phyloP scores from a whole-genome alignment of 2,329 filamentous ascomycete genomes.

The Ceratocystis smalleyi region DNA sequence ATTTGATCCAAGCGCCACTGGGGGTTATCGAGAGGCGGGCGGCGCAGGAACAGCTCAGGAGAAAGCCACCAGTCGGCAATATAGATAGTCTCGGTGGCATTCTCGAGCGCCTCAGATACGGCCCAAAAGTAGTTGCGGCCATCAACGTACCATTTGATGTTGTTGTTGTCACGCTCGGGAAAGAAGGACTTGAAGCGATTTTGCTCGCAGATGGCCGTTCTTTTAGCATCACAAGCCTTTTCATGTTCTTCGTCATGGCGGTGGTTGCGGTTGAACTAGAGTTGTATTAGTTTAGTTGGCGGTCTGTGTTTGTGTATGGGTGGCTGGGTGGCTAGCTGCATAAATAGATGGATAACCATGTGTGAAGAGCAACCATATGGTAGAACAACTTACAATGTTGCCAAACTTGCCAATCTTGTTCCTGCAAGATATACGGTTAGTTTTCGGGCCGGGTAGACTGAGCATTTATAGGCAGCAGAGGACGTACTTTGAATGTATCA shows the following conservation, averaged over 20 bases:
- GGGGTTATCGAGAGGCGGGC: constrained; percentile 68
- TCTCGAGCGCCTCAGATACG: constrained; percentile 76
- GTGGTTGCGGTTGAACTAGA: constrained; percentile 66
- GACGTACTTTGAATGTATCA: constrained; percentile 44
- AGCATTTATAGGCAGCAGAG: neutral
- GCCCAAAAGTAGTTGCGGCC: constrained; percentile 91
- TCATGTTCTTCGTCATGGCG: constrained; percentile 92
- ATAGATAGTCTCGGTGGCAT: constrained; percentile 84
- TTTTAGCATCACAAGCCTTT: constrained; percentile 64
- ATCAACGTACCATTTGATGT: constrained; percentile 94
- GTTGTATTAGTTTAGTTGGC: constrained; percentile 7
- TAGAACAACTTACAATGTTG: constrained; percentile 35
- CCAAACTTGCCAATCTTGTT: constrained; percentile 47
- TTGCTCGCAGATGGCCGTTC: constrained; percentile 51
- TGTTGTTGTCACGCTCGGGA: constrained; percentile 68
- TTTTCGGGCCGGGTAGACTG: neutral
- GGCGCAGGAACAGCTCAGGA: constrained; percentile 69
- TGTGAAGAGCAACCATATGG: too few relatives aligned
- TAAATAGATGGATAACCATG: too few relatives aligned
- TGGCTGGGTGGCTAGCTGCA: neutral
- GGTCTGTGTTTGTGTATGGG: neutral
- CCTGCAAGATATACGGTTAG: constrained; percentile 19
- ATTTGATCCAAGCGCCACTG: constrained; percentile 77
- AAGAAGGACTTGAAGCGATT: constrained; percentile 87
- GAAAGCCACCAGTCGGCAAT: constrained; percentile 96